A percentile compares a stretch with the other conserved stretches of the same genome.
Evolutionary conservation across 495 filamentous ascomycete species (phyloP).

Genomic region (Penicillium tannophilum): DNA sequence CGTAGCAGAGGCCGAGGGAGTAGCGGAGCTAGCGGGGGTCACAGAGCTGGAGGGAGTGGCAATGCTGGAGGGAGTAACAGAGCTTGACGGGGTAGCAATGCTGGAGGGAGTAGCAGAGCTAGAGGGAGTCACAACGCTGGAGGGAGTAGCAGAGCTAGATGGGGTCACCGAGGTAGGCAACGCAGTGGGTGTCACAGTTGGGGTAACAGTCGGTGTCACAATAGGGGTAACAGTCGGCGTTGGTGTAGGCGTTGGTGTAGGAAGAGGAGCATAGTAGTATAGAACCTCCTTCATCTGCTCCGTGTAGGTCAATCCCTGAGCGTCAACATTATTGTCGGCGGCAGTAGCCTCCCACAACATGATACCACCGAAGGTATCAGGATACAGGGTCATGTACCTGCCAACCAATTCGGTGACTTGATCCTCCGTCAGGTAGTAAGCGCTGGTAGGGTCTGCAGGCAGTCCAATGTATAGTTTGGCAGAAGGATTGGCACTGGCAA

Average conservation of each 20-base stretch:
- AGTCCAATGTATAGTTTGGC: constrained; percentile 69
- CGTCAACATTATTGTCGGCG: constrained; percentile 50
- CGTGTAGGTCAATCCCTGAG: constrained; percentile 39
- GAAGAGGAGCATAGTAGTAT: constrained; percentile 31
- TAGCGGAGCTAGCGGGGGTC: background rate
- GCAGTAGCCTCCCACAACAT: constrained; percentile 73
- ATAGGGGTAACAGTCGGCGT: constrained; percentile 15
- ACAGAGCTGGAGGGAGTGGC: constrained; percentile 1
- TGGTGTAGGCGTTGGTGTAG: constrained; percentile 17
- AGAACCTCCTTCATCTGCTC: constrained; percentile 48
- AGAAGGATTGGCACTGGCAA: constrained; percentile 54
- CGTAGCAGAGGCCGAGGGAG: constrained; percentile 13
- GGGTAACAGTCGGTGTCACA: background rate
- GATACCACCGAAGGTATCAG: constrained; percentile 64
- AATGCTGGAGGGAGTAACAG: constrained; percentile 14
- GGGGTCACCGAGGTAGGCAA: constrained; percentile 13
- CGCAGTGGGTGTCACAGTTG: too few relatives aligned
- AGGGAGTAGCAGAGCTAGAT: constrained; percentile 21
- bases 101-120: constrained; percentile 20
- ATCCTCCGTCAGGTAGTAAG: constrained; percentile 48
- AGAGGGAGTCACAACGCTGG: constrained; percentile 18
- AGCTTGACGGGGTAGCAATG: constrained; percentile 14
- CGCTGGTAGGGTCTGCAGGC: constrained; percentile 49
- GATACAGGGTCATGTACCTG: constrained; percentile 51
- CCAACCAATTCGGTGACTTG: constrained; percentile 53